Evolutionary conservation across 1,139 yeast genomes (phyloP), one percentile per base, ranked within the genome.

Genomic region (Geotrichum siamense): DNA sequence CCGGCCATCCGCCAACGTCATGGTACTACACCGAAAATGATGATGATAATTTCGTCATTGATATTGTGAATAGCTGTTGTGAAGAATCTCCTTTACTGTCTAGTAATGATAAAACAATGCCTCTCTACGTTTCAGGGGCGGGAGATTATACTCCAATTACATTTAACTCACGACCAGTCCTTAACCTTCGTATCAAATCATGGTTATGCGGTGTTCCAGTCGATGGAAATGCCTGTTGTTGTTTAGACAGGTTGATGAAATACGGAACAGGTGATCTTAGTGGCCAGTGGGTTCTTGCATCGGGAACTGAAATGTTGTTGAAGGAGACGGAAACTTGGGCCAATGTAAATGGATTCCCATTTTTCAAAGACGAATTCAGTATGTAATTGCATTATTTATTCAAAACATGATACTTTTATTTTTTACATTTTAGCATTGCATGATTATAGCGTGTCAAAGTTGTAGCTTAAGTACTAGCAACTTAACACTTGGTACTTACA

Each of bases 291-390:
- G 94, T 89, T 3, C 70, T 87, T 27, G 82, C 91, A 2, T 94
- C 96, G 1, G 97, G 97, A 0, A 94, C 95, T 0, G 71, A 70
- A 33, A 82, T 82, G 1, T 68, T 89, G 45, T 93, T 86, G 5
- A 72, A 77, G 47, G 85, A 84, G 48, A 85, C 89, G 2, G 73
- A 78, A 53, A 65, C 76, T 26, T 89, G 96, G 95, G 89, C 95
- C 0, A 70, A 72, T 19, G 84, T 81, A 54, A 83, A 87, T 59
- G 93, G 93, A 1, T 74, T 89, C 50, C 76, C 80, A 53, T 89
- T 82, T 59, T 94, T 84, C 59, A 87, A 82, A 51, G 97, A 89
- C 57, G 82, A 89, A 28, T 89, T 84, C 60, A 75, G 81, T 49
- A 72, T 82, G 29, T 82, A 38, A n/a, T n/a, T n/a, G n/a, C n/a